A percentile compares a stretch with the other conserved stretches of the same genome.
These are phyloP conservation scores for Protomyces inundatus DNA, from an alignment of 1,139 yeast genomes.

Conservation along the genomic window DNA sequence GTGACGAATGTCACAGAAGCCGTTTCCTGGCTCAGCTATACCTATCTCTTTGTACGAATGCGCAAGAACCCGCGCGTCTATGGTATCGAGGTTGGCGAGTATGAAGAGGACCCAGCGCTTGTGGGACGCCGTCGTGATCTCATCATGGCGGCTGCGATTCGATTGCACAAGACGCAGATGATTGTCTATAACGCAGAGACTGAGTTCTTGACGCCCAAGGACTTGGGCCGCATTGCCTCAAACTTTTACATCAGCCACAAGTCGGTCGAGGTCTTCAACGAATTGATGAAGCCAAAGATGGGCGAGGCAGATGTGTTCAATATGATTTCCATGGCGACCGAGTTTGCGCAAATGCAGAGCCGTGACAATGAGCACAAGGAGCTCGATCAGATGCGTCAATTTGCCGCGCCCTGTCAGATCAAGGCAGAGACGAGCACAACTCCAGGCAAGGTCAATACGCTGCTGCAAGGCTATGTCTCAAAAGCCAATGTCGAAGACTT, in stretches of 20 bases:
- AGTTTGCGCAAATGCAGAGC: conserved; percentile 82
- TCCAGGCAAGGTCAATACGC: conserved; percentile 79
- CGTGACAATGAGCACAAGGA: conserved; percentile 80
- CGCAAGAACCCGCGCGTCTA: conserved; percentile 87
- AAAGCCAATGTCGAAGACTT: conserved; percentile 60
- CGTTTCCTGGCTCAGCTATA: conserved; percentile 93
- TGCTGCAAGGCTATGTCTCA: conserved; percentile 83
- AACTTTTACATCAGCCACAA: conserved; percentile 84
- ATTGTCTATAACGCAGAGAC: conserved; percentile 83
- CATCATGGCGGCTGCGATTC: conserved; percentile 72
- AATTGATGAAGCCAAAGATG: conserved; percentile 74
- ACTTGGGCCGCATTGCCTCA: conserved; percentile 88
- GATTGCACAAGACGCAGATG: conserved; percentile 83
- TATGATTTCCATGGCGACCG: conserved; percentile 87
- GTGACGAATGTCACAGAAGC: conserved; percentile 94
- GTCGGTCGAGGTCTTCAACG: conserved; percentile 83
- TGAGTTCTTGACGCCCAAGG: conserved; percentile 74
- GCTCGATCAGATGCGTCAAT: conserved; percentile 53
- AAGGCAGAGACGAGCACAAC: conserved; percentile 72
- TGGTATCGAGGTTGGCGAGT: conserved; percentile 85
- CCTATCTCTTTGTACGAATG: conserved; percentile 92
- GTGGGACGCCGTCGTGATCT: conserved; percentile 68
- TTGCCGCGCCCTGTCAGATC: conserved; percentile 70
- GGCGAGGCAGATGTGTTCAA: conserved; percentile 89
- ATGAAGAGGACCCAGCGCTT: conserved; percentile 75